phyloP scores from a whole-genome alignment of 2,329 filamentous ascomycete species.

The Penicillium sp. region DNA sequence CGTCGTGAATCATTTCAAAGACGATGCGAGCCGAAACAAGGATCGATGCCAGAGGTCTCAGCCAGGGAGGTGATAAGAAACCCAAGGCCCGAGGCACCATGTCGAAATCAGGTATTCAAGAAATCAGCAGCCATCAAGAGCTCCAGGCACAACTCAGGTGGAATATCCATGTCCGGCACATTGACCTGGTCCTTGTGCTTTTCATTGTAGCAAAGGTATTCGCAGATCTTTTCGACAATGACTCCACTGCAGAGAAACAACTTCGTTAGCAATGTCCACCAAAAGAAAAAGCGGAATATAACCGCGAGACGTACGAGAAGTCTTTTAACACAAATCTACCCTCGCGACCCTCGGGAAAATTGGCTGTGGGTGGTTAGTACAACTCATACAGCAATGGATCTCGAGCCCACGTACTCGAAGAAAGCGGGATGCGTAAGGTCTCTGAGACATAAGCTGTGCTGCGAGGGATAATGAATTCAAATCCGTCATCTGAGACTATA shows the following conservation, averaged over 20 bases:
- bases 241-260: conserved; percentile 49
- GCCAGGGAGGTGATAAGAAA: not conserved
- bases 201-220: conserved; percentile 69
- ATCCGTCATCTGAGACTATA: conserved; percentile 63
- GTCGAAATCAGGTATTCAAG: conserved; percentile 48
- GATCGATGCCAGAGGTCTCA: not conserved
- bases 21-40: not conserved
- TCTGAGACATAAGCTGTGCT: conserved; percentile 61
- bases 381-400: not conserved
- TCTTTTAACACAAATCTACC: conserved; percentile 61
- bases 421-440: conserved; percentile 63
- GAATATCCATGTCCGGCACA: conserved; percentile 67
- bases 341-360: conserved; percentile 60
- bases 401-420: conserved; percentile 52
- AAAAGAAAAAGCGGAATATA: not conserved
- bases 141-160: conserved; percentile 64
- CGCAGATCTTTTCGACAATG: conserved; percentile 67
- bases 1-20: conserved; percentile 16
- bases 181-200: conserved; percentile 61
- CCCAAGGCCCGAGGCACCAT: not conserved
- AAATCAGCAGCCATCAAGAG: conserved; percentile 68
- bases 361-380: conserved; percentile 45
- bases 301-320: conserved; percentile 52
- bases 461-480: conserved; percentile 63
- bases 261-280: conserved; percentile 2